Evolutionary conservation across 2,329 filamentous ascomycete genomes (phyloP).

Genomic region (Penicillium verrucosum): DNA sequence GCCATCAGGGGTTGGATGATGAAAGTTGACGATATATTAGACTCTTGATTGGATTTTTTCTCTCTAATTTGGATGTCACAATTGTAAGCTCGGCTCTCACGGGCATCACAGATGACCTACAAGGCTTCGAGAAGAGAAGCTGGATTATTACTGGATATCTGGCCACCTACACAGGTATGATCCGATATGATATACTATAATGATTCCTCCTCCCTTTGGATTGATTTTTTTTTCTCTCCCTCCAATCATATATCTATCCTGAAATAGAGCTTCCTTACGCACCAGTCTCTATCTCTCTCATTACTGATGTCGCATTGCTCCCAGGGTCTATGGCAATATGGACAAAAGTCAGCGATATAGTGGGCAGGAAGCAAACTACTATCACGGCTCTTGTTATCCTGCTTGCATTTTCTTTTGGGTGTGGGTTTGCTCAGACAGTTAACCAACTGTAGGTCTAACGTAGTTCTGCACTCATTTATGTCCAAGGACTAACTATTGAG

Average conservation of each 20-base stretch:
- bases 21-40: conserved; percentile 10
- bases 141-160: conserved; percentile 39
- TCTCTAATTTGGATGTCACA: conserved; percentile 35
- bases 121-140: conserved; percentile 32
- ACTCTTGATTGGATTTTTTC: conserved; percentile 29
- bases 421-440: conserved; percentile 30
- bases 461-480: not conserved
- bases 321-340: conserved; percentile 32
- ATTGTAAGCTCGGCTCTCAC: conserved; percentile 37
- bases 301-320: not conserved
- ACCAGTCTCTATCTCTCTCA: not conserved
- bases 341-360: conserved; percentile 34
- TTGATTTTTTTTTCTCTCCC: not conserved
- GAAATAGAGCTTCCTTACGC: not conserved
- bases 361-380: conserved; percentile 28
- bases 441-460: conserved; percentile 25
- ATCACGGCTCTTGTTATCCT: conserved; percentile 29
- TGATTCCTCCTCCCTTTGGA: not conserved
- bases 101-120: conserved; percentile 33
- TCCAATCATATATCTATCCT: not conserved
- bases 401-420: conserved; percentile 32
- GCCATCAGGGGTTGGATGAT: not conserved
- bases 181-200: not conserved
- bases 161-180: conserved; percentile 34
- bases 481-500: not conserved